Conservation (phyloP, 2,329 filamentous ascomycete genomes). For the Colletotrichum sp. region DNA sequence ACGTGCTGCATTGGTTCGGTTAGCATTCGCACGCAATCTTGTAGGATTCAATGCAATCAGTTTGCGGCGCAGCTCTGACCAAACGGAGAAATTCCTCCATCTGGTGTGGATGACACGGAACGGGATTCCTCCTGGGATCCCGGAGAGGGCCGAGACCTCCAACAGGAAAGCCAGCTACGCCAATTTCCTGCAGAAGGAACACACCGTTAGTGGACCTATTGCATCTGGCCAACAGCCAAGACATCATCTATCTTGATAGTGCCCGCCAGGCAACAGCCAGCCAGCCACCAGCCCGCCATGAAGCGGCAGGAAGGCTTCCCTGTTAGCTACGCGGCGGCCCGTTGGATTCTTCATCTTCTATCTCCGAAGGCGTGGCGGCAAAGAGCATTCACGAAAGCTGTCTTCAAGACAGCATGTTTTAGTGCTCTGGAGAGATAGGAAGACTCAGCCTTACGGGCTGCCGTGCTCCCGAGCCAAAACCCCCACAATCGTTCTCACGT, state of each 20-base stretch:
- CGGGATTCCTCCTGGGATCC: background rate
- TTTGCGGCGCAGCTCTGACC: background rate
- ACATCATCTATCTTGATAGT: background rate
- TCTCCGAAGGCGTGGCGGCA: background rate
- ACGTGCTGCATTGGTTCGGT: background rate
- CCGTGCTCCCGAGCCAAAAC: background rate
- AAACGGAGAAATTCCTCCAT: background rate
- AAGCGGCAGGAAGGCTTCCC: background rate
- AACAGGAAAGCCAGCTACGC: background rate
- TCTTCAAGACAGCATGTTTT: background rate
- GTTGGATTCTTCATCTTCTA: background rate
- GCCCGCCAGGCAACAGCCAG: background rate
- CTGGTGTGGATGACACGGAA: background rate
- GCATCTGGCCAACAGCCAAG: background rate
- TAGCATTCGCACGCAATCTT: background rate
- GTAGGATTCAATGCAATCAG: background rate
- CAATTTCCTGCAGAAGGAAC: background rate
- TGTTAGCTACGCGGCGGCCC: background rate
- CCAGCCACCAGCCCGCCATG: background rate
- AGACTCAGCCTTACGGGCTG: background rate
- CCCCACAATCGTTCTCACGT: background rate
- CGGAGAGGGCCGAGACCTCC: background rate
- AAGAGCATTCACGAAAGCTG: background rate
- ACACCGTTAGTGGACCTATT: background rate
- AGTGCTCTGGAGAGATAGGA: background rate